phyloP scores from a whole-genome alignment of 805 yeast species.

The Myxozyma udenii region DNA sequence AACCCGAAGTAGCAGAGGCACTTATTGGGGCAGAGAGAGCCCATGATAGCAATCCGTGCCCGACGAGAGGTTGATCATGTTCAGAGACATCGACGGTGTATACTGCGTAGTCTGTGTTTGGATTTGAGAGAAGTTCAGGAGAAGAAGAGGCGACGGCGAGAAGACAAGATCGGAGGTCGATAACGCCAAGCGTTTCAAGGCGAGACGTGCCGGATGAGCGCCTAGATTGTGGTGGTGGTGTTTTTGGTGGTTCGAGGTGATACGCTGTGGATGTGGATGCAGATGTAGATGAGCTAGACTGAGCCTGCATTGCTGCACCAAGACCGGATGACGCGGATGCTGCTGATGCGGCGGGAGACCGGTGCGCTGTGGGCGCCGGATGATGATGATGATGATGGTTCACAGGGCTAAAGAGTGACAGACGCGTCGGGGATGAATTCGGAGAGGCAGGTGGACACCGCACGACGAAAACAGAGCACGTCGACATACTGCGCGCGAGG shows the following conservation, averaged over 20 bases:
- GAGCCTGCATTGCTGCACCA: no score
- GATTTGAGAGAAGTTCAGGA: conserved; percentile 40
- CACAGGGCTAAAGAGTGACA: background rate
- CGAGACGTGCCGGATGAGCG: background rate
- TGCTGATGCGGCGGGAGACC: no score
- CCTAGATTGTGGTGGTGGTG: background rate
- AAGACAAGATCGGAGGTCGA: conserved; percentile 38
- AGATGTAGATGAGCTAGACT: background rate
- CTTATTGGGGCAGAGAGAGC: no score
- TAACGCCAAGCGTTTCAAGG: conserved; percentile 33
- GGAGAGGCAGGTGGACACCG: conserved; percentile 21
- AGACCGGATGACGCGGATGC: background rate
- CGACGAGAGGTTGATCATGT: conserved; percentile 40
- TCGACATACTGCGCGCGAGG: conserved; percentile 36
- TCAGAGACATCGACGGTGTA: conserved; percentile 43
- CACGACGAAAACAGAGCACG: conserved; percentile 31
- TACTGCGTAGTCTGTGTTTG: conserved; percentile 41
- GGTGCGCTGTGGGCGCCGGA: no score
- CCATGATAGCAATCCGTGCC: conserved; percentile 42
- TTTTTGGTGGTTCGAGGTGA: background rate
- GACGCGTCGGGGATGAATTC: conserved; percentile 6
- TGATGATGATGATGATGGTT: background rate
- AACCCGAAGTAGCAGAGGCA: conserved; percentile 6
- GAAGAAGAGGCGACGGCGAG: conserved; percentile 37
- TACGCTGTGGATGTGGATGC: background rate